These are phyloP conservation scores for Lathyrus sativus DNA, from an alignment of 306 rosid genomes.

Conservation along the genomic window DNA sequence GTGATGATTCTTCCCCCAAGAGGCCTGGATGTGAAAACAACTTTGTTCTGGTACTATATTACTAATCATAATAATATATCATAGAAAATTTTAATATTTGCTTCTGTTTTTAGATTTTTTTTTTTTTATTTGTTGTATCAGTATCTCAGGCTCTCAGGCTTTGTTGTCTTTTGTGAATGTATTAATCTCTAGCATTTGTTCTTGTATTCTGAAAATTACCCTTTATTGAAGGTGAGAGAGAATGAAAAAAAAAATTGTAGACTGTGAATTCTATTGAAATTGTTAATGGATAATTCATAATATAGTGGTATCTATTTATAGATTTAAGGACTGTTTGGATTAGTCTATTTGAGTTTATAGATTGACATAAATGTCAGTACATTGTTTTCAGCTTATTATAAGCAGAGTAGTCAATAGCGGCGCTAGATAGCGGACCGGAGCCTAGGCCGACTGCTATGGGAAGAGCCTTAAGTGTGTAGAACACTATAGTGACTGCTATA, in stretches of 20 bases:
- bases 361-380: background rate
- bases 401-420: too few species aligned
- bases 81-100: background rate
- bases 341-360: background rate
- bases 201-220: background rate
- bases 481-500: too few species aligned
- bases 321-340: background rate
- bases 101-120: constrained; percentile 25
- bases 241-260: background rate
- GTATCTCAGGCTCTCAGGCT: constrained; percentile 16
- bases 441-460: too few species aligned
- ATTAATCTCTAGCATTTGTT: constrained; percentile 20
- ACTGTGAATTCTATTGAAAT: constrained; percentile 14
- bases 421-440: too few species aligned
- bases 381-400: background rate
- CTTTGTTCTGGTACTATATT: constrained; percentile 70
- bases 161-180: background rate
- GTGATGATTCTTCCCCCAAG: constrained; percentile 66
- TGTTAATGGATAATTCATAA: background rate
- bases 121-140: too few species aligned
- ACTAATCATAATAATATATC: too few species aligned
- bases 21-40: constrained; percentile 90
- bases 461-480: too few species aligned
- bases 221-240: background rate
- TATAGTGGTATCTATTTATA: constrained; percentile 1